Percentiles rank a stretch among this genome's conserved stretches.
phyloP scores from a whole-genome alignment of 2,329 filamentous ascomycete species.

The Paraphoma sp. region DNA sequence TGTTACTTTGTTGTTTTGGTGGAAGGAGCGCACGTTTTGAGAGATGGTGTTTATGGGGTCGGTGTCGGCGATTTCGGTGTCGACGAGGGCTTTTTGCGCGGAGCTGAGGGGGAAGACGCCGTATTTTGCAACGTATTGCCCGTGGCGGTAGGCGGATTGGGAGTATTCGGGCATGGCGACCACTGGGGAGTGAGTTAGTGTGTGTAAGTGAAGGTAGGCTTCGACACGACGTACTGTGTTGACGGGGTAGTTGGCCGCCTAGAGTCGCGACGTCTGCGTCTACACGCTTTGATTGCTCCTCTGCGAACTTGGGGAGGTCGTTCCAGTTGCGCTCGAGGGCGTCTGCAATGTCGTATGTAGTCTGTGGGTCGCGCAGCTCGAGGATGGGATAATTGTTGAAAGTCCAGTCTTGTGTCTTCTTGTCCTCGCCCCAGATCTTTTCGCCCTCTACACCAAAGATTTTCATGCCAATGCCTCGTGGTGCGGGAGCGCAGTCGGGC shows the following conservation, averaged over 20 bases:
- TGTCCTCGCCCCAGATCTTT: conserved; percentile 36
- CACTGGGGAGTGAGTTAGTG: conserved; percentile 12
- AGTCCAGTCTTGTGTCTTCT: conserved; percentile 54
- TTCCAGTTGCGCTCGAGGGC: conserved; percentile 35
- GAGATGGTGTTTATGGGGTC: conserved; percentile 39
- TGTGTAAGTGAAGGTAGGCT: background rate
- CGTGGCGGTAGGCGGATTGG: conserved; percentile 57
- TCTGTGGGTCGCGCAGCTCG: conserved; percentile 56
- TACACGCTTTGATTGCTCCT: conserved; percentile 52
- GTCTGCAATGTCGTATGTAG: conserved; percentile 51
- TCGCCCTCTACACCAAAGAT: conserved; percentile 56
- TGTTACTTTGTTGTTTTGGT: conserved; percentile 22
- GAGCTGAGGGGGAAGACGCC: conserved; percentile 52
- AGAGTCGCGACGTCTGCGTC: conserved; percentile 40
- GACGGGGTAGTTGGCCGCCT: conserved; percentile 28
- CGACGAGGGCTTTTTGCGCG: conserved; percentile 50
- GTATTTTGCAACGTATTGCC: conserved; percentile 57
- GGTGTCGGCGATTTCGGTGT: conserved; percentile 36
- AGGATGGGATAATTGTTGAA: conserved; percentile 59
- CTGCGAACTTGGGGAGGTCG: conserved; percentile 28
- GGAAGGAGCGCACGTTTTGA: conserved; percentile 26
- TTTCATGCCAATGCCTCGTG: conserved; percentile 58
- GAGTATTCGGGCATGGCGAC: conserved; percentile 51
- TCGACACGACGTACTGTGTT: conserved; percentile 22
- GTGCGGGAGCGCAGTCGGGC: conserved; percentile 47